These are phyloP conservation scores for Colletotrichum destructivum DNA, from an alignment of 2,329 filamentous ascomycete genomes.

Conservation along the genomic window DNA sequence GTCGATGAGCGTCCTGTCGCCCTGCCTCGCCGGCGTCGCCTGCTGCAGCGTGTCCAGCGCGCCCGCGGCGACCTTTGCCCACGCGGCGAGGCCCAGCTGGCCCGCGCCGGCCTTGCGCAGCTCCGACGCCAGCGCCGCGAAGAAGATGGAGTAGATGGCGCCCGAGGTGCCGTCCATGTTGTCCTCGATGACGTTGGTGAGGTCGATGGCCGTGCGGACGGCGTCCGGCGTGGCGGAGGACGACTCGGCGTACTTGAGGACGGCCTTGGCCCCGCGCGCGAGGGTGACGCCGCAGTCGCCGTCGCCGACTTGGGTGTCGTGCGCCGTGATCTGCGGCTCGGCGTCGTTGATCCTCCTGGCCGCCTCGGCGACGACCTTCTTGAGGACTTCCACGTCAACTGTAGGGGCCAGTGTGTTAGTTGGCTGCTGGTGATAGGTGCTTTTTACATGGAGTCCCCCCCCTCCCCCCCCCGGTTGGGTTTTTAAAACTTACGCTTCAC, in stretches of 20 bases:
- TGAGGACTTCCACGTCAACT: slow-evolving; percentile 13
- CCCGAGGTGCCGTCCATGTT: slow-evolving; percentile 83
- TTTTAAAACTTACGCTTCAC: slow-evolving; percentile 21
- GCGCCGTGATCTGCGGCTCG: slow-evolving; percentile 50
- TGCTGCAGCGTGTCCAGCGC: slow-evolving; percentile 45
- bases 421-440: too few relatives aligned
- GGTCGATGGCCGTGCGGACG: slow-evolving; percentile 55
- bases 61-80: slow-evolving; percentile 16
- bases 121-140: slow-evolving; percentile 73
- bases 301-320: slow-evolving; percentile 52
- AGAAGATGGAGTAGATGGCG: slow-evolving; percentile 83
- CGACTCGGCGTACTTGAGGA: slow-evolving; percentile 70
- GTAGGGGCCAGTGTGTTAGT: too few relatives aligned
- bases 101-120: slow-evolving; percentile 18
- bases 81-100: slow-evolving; percentile 6
- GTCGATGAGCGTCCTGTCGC: slow-evolving; percentile 82
- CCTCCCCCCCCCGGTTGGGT: too few relatives aligned
- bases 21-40: slow-evolving; percentile 80
- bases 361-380: slow-evolving; percentile 27
- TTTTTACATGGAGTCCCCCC: too few relatives aligned
- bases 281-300: slow-evolving; percentile 54
- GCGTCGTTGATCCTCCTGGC: slow-evolving; percentile 56
- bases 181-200: slow-evolving; percentile 69
- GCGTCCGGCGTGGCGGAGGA: slow-evolving; percentile 55
- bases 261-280: slow-evolving; percentile 67